Percentiles rank a stretch among this genome's conserved stretches.
phyloP scores from a whole-genome alignment of 108 stramenopile species.

The Pseudonitzschia pungens region DNA sequence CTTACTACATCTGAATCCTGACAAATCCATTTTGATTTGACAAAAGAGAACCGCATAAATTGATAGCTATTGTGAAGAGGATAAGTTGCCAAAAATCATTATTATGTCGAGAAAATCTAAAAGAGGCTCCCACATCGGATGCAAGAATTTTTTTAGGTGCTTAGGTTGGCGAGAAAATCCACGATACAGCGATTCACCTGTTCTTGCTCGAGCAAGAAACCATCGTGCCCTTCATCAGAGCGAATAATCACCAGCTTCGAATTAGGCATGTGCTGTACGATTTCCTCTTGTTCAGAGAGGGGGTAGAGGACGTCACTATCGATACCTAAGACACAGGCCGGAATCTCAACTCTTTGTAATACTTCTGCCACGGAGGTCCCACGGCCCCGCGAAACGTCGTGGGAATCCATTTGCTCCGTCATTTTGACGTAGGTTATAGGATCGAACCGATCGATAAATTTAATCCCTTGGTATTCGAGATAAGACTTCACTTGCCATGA shows the following conservation, averaged over 20 bases:
- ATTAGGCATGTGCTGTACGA: constrained; percentile 68
- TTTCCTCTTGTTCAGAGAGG: constrained; percentile 80
- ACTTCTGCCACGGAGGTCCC: constrained; percentile 58
- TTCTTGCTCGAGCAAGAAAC: constrained; percentile 93
- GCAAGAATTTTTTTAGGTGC: not conserved
- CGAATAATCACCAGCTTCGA: constrained; percentile 74
- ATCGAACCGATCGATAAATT: constrained; percentile 89
- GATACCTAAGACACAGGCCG: constrained; percentile 85
- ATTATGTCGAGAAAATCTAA: not conserved
- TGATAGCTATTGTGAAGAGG: too few relatives aligned
- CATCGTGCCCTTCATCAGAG: constrained; percentile 89
- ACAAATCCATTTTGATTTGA: too few relatives aligned
- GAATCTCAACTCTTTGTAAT: constrained; percentile 65
- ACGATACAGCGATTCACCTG: constrained; percentile 79
- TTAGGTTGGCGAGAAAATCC: constrained; percentile 55
- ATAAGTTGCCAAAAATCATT: not conserved
- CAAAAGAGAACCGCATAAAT: too few relatives aligned
- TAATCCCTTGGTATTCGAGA: constrained; percentile 89
- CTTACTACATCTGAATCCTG: too few relatives aligned
- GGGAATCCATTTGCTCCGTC: constrained; percentile 93
- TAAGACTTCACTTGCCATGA: constrained; percentile 87
- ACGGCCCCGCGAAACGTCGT: constrained; percentile 80
- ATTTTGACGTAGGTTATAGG: constrained; percentile 90
- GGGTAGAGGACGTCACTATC: constrained; percentile 91
- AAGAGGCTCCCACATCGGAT: not conserved